Percentiles rank a stretch among this genome's conserved stretches.
Conservation (phyloP, 129 eudicot species). For the Flaveria linearis region DNA sequence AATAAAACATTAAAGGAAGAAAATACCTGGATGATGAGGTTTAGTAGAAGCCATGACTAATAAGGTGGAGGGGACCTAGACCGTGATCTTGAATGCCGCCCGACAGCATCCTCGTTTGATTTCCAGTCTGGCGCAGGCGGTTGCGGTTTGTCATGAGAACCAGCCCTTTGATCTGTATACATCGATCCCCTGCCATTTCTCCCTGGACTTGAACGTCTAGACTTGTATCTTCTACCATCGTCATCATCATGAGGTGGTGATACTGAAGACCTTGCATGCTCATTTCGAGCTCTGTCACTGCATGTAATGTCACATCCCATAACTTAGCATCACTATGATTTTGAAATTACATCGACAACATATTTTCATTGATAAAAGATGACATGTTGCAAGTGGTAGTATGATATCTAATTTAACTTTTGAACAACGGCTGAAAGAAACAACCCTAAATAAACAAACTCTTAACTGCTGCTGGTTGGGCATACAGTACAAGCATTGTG, state of each 20-base stretch:
- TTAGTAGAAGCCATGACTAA: slow-evolving; percentile 19
- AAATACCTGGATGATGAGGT: slow-evolving; percentile 42
- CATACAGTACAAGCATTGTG: slow-evolving; percentile 28
- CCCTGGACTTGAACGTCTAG: slow-evolving; percentile 36
- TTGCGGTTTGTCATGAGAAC: slow-evolving; percentile 38
- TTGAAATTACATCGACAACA: neutral
- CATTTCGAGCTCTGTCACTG: slow-evolving; percentile 38
- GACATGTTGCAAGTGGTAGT: slow-evolving; percentile 2
- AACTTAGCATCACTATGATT: slow-evolving; percentile 12
- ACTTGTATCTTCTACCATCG: slow-evolving; percentile 30
- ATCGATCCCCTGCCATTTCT: slow-evolving; percentile 36
- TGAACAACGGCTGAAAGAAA: neutral
- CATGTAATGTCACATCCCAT: slow-evolving; percentile 24
- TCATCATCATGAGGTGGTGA: slow-evolving; percentile 36
- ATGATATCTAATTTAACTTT: neutral
- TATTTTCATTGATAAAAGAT: neutral
- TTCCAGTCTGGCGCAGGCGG: slow-evolving; percentile 22
- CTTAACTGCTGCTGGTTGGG: slow-evolving; percentile 20
- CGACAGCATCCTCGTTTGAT: slow-evolving; percentile 33
- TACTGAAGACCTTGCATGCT: slow-evolving; percentile 38
- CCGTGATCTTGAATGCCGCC: slow-evolving; percentile 27
- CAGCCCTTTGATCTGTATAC: slow-evolving; percentile 32
- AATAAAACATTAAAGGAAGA: neutral
- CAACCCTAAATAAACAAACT: neutral
- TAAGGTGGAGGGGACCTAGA: slow-evolving; percentile 43